Conservation (phyloP, 768 basidiomycete genomes). For the Mycena rebaudengoi region DNA sequence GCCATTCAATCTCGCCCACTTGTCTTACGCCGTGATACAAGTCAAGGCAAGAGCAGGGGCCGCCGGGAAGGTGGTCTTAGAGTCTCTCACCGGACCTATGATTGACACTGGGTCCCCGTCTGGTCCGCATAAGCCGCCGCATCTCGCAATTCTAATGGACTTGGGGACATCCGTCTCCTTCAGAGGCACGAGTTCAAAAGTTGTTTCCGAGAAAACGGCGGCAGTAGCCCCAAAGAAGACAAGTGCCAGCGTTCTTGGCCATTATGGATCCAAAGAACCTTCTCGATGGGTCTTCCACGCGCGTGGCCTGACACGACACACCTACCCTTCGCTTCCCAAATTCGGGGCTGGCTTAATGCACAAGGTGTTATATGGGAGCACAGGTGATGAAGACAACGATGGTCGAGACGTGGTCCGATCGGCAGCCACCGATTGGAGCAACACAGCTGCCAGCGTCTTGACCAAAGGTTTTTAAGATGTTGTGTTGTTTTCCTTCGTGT, state of each 20-base stretch:
- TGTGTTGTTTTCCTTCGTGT: no score
- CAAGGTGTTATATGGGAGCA: no score
- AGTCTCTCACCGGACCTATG: conserved; percentile 1
- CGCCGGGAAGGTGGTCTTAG: neutral
- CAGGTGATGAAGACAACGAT: no score
- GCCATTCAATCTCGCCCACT: neutral
- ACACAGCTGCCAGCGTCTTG: no score
- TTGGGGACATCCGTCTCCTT: neutral
- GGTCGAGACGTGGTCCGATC: no score
- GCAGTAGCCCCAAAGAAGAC: neutral
- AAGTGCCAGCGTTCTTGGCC: neutral
- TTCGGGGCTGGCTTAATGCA: no score
- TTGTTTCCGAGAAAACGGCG: neutral
- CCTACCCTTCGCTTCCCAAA: neutral
- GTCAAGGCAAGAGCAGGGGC: neutral
- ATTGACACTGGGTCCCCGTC: no score
- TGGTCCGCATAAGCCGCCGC: neutral
- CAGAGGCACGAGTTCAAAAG: no score
- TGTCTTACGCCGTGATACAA: neutral
- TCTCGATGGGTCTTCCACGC: neutral
- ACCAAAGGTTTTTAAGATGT: no score
- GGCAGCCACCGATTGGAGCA: no score
- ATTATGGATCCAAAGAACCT: neutral
- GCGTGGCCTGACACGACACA: neutral
- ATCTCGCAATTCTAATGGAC: neutral